These are phyloP conservation scores for Elaeis guineensis DNA, from an alignment of 176 grass and related monocot genomes.

Conservation along the genomic window DNA sequence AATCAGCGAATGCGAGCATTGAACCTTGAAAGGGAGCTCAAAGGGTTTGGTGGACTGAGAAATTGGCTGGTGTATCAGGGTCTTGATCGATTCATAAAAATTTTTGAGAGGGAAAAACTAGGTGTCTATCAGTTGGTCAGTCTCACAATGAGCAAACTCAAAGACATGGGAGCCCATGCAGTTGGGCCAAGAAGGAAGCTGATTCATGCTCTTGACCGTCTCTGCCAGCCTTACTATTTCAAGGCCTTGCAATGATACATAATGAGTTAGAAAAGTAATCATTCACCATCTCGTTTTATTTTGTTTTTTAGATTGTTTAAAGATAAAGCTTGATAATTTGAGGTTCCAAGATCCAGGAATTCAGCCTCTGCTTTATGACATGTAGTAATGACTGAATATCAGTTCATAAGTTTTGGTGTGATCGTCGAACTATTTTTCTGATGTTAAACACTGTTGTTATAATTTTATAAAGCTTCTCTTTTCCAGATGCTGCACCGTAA, in stretches of 20 bases:
- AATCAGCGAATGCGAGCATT: constrained; percentile 13
- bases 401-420: no score
- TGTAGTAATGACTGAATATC: no score
- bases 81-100: constrained; percentile 11
- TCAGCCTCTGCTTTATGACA: no score
- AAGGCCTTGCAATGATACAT: background rate
- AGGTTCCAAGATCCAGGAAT: no score
- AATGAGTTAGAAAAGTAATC: background rate
- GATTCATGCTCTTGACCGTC: constrained; percentile 23
- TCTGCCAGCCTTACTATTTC: constrained; percentile 13
- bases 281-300: no score
- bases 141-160: constrained; percentile 30
- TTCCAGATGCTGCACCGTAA: no score
- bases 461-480: no score
- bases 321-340: no score
- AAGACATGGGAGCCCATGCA: constrained; percentile 26
- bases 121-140: constrained; percentile 24
- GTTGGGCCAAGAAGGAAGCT: constrained; percentile 35
- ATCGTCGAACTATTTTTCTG: no score
- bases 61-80: constrained; percentile 24
- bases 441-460: no score
- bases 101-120: constrained; percentile 29
- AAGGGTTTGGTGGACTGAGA: constrained; percentile 16
- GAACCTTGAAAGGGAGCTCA: constrained; percentile 17
- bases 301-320: no score